Evolutionary conservation across 2,329 filamentous ascomycete genomes (phyloP), one percentile per base, ranked within the genome.

Genomic region (Aurifilum marmelostoma): DNA sequence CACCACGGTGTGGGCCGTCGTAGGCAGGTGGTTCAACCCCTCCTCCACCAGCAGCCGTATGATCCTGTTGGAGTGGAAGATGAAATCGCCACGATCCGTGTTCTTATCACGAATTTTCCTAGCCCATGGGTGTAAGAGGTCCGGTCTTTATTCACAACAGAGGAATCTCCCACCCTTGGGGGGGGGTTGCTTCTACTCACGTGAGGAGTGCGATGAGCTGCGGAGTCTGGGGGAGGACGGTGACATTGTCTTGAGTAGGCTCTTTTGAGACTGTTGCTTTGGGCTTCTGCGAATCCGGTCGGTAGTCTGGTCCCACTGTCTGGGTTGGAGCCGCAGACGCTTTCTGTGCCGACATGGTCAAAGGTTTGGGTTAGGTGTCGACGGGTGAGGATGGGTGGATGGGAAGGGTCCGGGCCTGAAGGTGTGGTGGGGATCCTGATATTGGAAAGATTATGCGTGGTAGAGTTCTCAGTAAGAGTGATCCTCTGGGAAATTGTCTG

Each of bases 51-150:
- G 87, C 56, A 99, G 86, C 41, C 96, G 93, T 79, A 98, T 98
- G 79, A 99, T 98, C 70, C 96, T 90, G 82, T 99, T 99, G 58
- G 94, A 97, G 83, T 98, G 97, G 83, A 99, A 99, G 78, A 99
- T 97, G 80, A 99, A 99, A 80, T 99, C 96, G 72, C 94, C 96
- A 69, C 96, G 92, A 68, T 91, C 89, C 7, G 96, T 99, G 74
- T 91, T 88, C 80, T 92, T 92, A 80, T 97, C 94, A 75, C 96
- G 91, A 78, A 99, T 98, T 87, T 97, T 97, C 72, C 95, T 98
- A 68, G 65, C 71, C n/a, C 71, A 71, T 66, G 68, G 43, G 58
- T 62, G 67, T 72, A 11, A 70, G 59, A 58, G 47, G 54, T 24
- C 8, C 34, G 16, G 43, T 21, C 43, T 8, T n/a, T 21, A 11